phyloP scores from a whole-genome alignment of 257 asterid species.

The Lavandula angustifolia region DNA sequence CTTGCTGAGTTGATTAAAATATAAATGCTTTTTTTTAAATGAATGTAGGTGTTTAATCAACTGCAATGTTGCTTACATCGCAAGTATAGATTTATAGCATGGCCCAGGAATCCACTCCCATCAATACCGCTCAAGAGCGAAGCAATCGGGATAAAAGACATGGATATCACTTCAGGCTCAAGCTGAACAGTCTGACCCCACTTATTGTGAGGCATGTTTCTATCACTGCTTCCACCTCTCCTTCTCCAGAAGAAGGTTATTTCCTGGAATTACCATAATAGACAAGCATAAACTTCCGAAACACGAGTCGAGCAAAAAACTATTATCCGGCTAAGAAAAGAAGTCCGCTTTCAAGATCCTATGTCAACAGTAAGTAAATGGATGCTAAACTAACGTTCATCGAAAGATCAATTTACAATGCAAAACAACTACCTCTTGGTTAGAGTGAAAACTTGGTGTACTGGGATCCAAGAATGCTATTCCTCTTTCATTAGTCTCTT shows the following conservation, averaged over 20 bases:
- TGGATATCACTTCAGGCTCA: constrained; percentile 75
- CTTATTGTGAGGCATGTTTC: constrained; percentile 54
- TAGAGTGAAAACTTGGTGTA: constrained; percentile 54
- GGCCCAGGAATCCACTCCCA: constrained; percentile 80
- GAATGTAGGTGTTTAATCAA: neutral
- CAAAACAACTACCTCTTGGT: constrained; percentile 57
- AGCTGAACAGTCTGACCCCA: constrained; percentile 80
- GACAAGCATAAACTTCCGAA: constrained; percentile 20
- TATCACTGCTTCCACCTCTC: constrained; percentile 67
- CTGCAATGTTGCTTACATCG: constrained; percentile 57
- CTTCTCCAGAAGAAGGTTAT: constrained; percentile 69
- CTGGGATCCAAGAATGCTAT: constrained; percentile 53
- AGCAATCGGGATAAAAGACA: constrained; percentile 73
- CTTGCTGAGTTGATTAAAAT: constrained; percentile 13
- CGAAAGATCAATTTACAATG: constrained; percentile 14
- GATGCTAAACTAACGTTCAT: neutral
- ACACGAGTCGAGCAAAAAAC: neutral
- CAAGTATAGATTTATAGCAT: constrained; percentile 75
- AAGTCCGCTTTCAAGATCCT: constrained; percentile 11
- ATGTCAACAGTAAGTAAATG: neutral
- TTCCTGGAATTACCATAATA: constrained; percentile 49
- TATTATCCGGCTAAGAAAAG: neutral
- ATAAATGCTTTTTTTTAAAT: neutral
- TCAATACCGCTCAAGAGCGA: constrained; percentile 75
- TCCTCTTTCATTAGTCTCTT: constrained; percentile 44